phyloP scores from a whole-genome alignment of 768 basidiomycete species.

The Dacryopinax spathularia region DNA sequence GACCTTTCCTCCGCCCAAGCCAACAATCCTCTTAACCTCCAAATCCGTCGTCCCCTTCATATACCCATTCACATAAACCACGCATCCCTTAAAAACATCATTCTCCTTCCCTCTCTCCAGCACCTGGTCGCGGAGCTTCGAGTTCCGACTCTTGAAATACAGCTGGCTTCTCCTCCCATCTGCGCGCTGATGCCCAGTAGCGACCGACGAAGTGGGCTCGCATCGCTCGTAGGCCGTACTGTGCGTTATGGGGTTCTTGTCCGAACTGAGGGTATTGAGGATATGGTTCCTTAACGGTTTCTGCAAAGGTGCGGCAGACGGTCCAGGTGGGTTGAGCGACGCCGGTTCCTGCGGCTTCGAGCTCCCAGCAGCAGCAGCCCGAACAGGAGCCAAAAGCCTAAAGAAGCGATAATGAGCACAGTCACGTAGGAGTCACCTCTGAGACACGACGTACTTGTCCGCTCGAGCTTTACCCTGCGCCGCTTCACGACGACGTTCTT shows the following conservation, averaged over 20 bases:
- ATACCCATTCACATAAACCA: conserved; percentile 31
- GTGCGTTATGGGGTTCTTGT: conserved; percentile 66
- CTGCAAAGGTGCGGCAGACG: neutral
- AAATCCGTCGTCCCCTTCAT: conserved; percentile 59
- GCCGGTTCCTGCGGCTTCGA: neutral
- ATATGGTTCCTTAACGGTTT: conserved; percentile 35
- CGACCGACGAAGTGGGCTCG: conserved; percentile 49
- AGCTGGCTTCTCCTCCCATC: conserved; percentile 30
- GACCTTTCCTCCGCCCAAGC: conserved; percentile 50
- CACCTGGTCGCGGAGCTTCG: conserved; percentile 29
- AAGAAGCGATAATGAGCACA: neutral
- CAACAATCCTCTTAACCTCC: conserved; percentile 57
- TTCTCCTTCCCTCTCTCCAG: conserved; percentile 18
- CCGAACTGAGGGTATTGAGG: conserved; percentile 44
- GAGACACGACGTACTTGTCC: neutral
- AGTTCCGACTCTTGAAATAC: conserved; percentile 32
- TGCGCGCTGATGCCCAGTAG: conserved; percentile 55
- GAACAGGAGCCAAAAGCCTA: conserved; percentile 1
- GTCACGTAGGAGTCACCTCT: neutral
- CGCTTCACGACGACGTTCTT: neutral
- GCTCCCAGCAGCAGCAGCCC: neutral
- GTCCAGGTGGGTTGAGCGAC: neutral
- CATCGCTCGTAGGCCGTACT: conserved; percentile 28
- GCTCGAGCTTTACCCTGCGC: neutral
- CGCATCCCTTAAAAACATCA: neutral